Conservation (phyloP, 2,329 filamentous ascomycete species). For the Cladosporium oxysporum region DNA sequence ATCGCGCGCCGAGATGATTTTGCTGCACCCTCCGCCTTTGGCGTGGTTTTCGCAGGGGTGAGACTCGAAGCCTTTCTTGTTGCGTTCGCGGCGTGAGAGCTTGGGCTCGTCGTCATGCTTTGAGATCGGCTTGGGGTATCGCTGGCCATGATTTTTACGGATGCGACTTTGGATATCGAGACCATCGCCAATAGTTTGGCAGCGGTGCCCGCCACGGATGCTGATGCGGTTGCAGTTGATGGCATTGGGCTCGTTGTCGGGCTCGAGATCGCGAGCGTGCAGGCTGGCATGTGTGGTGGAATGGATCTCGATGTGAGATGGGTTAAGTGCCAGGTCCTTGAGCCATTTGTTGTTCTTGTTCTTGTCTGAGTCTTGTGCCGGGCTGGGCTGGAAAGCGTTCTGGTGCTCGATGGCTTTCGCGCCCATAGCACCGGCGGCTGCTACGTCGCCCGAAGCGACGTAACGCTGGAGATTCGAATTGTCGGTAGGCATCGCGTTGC, state of each 20-base stretch:
- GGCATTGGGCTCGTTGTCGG: neutral
- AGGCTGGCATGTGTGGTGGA: neutral
- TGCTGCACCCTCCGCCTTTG: neutral
- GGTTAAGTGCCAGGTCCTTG: neutral
- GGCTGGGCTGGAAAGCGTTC: neutral
- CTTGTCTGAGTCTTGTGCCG: neutral
- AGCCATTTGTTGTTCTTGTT: neutral
- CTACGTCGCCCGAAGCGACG: neutral
- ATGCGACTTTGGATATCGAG: neutral
- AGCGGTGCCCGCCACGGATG: neutral
- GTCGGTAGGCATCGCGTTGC: neutral
- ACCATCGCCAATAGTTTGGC: neutral
- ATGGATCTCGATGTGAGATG: neutral
- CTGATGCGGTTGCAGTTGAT: neutral
- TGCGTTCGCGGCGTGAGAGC: neutral
- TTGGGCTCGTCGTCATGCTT: neutral
- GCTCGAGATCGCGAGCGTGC: neutral
- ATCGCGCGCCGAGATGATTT: neutral
- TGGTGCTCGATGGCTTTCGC: neutral
- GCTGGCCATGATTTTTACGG: neutral
- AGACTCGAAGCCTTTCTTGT: neutral
- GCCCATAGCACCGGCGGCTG: neutral
- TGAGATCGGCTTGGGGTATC: neutral
- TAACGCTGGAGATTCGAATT: neutral
- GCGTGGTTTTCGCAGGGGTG: neutral